A percentile compares a stretch with the other conserved stretches of the same genome.
These are phyloP conservation scores for Pulveroboletus sp. DNA, from an alignment of 768 basidiomycete genomes.

Conservation along the genomic window DNA sequence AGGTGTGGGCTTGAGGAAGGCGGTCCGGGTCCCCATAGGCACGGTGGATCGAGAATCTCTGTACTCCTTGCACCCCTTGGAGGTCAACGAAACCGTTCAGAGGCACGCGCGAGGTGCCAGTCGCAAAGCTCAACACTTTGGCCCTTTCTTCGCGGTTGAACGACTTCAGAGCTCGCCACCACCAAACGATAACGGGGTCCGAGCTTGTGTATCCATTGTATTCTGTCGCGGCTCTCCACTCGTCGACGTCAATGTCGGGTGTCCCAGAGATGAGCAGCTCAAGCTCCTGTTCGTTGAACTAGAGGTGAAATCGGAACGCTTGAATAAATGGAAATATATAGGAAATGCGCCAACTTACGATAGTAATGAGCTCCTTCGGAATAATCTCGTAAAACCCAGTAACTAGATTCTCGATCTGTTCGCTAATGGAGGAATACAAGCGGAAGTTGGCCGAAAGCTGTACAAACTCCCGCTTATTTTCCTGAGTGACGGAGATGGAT, in stretches of 20 bases:
- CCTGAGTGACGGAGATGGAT: slow-evolving; percentile 82
- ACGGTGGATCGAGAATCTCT: slow-evolving; percentile 92
- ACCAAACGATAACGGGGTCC: slow-evolving; percentile 97
- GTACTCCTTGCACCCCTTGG: slow-evolving; percentile 92
- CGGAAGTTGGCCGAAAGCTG: slow-evolving; percentile 93
- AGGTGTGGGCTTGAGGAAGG: slow-evolving; percentile 87
- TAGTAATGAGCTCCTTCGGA: slow-evolving; percentile 90
- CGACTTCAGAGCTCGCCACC: slow-evolving; percentile 97
- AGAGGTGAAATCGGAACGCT: slow-evolving; percentile 7
- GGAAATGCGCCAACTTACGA: slow-evolving; percentile 48
- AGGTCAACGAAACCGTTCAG: slow-evolving; percentile 91
- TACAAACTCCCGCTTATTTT: slow-evolving; percentile 96
- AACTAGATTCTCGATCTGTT: slow-evolving; percentile 88
- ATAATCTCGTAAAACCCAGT: slow-evolving; percentile 97
- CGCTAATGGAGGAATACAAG: slow-evolving; percentile 88
- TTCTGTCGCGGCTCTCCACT: slow-evolving; percentile 90
- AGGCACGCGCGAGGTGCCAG: slow-evolving; percentile 88
- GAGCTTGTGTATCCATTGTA: slow-evolving; percentile 84
- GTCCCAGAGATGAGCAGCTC: slow-evolving; percentile 94
- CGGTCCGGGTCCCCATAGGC: slow-evolving; percentile 85
- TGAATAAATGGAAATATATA: neutral
- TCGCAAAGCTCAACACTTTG: slow-evolving; percentile 96
- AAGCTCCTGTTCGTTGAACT: slow-evolving; percentile 95
- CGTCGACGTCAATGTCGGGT: slow-evolving; percentile 98
- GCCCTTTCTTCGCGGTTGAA: slow-evolving; percentile 96